Conservation (phyloP, 345 rosid genomes). For the Gossypium sturtianum region DNA sequence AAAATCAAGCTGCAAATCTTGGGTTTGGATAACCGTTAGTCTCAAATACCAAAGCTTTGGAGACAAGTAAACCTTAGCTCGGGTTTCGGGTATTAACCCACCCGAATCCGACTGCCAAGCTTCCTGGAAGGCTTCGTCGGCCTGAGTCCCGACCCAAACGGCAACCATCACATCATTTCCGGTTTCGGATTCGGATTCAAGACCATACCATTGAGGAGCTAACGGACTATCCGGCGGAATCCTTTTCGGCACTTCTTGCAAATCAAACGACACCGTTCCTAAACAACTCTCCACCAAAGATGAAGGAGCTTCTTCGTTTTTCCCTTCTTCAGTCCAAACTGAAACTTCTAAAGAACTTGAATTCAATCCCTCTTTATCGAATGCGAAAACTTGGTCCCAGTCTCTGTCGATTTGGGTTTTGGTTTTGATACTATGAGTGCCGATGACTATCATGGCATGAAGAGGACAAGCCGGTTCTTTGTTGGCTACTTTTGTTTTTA, state of each 20-base stretch:
- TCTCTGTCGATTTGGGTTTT: constrained; percentile 55
- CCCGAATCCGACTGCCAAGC: constrained; percentile 98
- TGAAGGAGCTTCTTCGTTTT: constrained; percentile 35
- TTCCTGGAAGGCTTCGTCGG: constrained; percentile 83
- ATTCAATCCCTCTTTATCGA: constrained; percentile 73
- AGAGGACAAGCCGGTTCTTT: constrained; percentile 33
- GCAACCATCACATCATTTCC: constrained; percentile 96
- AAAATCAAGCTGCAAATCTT: constrained; percentile 7
- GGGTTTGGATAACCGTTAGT: constrained; percentile 95
- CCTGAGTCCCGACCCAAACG: constrained; percentile 88
- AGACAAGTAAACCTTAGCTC: constrained; percentile 83
- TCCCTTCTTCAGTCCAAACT: constrained; percentile 64
- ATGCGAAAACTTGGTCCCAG: constrained; percentile 91
- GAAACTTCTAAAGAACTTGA: constrained; percentile 71
- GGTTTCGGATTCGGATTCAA: constrained; percentile 58
- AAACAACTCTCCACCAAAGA: constrained; percentile 19
- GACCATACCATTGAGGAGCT: constrained; percentile 90
- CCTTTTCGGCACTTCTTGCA: constrained; percentile 80
- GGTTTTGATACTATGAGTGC: constrained; percentile 75
- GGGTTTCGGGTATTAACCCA: constrained; percentile 82
- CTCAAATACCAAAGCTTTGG: constrained; percentile 96
- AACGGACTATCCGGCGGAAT: constrained; percentile 87
- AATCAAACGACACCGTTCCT: constrained; percentile 87
- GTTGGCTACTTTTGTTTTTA: constrained; percentile 54
- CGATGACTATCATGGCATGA: constrained; percentile 72